phyloP scores from a whole-genome alignment of 768 basidiomycete species.

The Boletus rufocinnamomeus region DNA sequence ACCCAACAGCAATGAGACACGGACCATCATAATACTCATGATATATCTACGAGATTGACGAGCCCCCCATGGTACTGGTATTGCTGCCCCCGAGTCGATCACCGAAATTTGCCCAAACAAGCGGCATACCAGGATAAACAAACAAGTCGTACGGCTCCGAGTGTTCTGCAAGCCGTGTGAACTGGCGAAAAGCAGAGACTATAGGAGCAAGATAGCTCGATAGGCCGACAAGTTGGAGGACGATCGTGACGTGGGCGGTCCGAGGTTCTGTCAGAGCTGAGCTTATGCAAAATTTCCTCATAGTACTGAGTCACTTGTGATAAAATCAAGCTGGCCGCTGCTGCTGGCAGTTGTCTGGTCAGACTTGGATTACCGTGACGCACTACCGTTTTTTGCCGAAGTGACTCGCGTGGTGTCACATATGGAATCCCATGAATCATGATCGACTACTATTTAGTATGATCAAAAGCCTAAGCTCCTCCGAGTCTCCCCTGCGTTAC shows the following conservation, averaged over 20 bases:
- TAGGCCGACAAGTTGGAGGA: neutral
- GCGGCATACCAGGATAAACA: neutral
- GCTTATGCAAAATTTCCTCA: neutral
- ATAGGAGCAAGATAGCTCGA: neutral
- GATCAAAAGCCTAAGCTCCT: neutral
- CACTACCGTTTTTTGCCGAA: neutral
- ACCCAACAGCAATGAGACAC: too few species aligned
- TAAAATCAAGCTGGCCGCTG: neutral
- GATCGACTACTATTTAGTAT: neutral
- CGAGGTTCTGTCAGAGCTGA: neutral
- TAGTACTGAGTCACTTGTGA: neutral
- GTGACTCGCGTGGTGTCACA: constrained; percentile 8
- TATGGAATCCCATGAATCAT: neutral
- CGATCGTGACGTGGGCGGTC: neutral
- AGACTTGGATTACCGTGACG: neutral
- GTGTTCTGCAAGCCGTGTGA: neutral
- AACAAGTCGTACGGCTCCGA: neutral
- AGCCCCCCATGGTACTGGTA: neutral
- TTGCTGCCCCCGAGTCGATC: neutral
- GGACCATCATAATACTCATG: neutral
- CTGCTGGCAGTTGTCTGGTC: neutral
- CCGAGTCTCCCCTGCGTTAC: neutral
- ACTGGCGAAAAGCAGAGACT: neutral
- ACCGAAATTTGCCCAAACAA: neutral
- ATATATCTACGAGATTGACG: neutral